phyloP scores from a whole-genome alignment of 2,329 filamentous ascomycete species.

The Aspergillus sp. region DNA sequence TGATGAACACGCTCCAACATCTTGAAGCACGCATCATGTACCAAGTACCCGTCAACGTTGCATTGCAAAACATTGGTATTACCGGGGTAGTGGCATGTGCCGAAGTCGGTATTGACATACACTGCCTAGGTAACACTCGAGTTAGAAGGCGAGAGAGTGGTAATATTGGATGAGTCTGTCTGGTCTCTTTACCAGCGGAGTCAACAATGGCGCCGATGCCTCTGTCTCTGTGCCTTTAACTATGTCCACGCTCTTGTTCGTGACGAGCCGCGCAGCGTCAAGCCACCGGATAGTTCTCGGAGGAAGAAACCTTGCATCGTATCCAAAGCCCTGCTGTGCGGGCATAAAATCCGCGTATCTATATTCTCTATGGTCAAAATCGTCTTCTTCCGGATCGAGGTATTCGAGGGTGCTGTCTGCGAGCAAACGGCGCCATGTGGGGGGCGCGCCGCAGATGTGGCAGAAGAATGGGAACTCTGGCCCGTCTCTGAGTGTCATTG shows the following conservation, averaged over 20 bases:
- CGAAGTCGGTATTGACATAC: neutral
- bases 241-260: neutral
- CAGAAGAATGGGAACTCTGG: slow-evolving; percentile 5
- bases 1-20: neutral
- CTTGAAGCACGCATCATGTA: slow-evolving; percentile 2
- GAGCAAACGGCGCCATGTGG: slow-evolving; percentile 2
- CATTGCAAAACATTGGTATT: neutral
- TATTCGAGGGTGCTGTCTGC: neutral
- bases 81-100: neutral
- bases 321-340: neutral
- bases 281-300: neutral
- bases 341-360: slow-evolving; percentile 1
- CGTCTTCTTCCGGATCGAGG: slow-evolving; percentile 1
- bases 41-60: slow-evolving; percentile 1
- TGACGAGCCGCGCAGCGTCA: neutral
- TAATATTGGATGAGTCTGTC: too few relatives aligned
- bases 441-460: slow-evolving; percentile 4
- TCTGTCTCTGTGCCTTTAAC: neutral
- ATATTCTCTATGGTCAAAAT: slow-evolving; percentile 3
- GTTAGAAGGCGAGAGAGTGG: neutral
- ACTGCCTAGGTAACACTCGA: neutral
- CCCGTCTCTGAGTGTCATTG: neutral
- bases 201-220: neutral
- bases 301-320: neutral
- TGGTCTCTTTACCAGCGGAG: neutral